phyloP scores from a whole-genome alignment of 1,139 yeast genomes.

The Yamadazyma epiphylla region DNA sequence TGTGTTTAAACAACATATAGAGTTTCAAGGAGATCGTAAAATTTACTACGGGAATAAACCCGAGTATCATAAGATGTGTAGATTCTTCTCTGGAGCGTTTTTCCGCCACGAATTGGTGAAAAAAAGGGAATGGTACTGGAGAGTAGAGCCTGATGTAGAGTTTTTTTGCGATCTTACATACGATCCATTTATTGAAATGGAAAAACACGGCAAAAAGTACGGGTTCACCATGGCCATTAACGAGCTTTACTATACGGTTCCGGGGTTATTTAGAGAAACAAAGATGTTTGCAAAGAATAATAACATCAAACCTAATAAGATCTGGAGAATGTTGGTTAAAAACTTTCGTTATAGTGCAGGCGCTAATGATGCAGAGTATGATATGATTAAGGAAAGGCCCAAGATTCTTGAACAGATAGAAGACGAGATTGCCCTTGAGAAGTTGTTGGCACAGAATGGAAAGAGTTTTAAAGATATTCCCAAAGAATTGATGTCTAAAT shows the following conservation, averaged over 20 bases:
- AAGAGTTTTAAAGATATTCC: constrained; percentile 22
- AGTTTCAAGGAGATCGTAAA: constrained; percentile 73
- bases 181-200: constrained; percentile 87
- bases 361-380: constrained; percentile 17
- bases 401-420: constrained; percentile 27
- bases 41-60: constrained; percentile 78
- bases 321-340: constrained; percentile 55
- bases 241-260: constrained; percentile 76
- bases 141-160: constrained; percentile 88
- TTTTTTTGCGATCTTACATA: constrained; percentile 87
- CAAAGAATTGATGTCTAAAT: constrained; percentile 18
- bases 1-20: constrained; percentile 51
- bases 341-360: constrained; percentile 26
- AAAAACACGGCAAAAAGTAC: constrained; percentile 60
- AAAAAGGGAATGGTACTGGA: constrained; percentile 85
- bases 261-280: constrained; percentile 73
- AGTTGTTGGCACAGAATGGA: constrained; percentile 17
- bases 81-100: constrained; percentile 75
- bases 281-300: constrained; percentile 50
- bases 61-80: constrained; percentile 70
- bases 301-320: constrained; percentile 46
- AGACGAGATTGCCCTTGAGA: constrained; percentile 21
- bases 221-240: constrained; percentile 78
- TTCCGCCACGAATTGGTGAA: constrained; percentile 69
- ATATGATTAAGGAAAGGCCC: constrained; percentile 10